phyloP scores from a whole-genome alignment of 805 yeast species.

The Nakazawaea pomicola region DNA sequence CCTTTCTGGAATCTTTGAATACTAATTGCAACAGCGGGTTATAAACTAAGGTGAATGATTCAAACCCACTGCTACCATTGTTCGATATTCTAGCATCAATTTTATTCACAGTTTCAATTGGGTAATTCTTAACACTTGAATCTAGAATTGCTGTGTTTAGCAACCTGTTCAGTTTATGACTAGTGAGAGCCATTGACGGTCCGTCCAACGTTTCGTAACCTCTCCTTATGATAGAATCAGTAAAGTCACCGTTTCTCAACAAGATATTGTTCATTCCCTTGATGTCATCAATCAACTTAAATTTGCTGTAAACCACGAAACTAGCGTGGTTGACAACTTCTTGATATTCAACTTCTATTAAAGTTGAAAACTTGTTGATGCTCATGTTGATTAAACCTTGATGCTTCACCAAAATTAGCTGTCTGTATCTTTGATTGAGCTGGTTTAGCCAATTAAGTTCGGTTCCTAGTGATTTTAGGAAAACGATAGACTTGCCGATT shows the following conservation, averaged over 20 bases:
- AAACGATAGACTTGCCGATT: constrained; percentile 69
- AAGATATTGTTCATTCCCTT: constrained; percentile 60
- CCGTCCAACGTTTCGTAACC: constrained; percentile 50
- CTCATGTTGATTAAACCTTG: constrained; percentile 30
- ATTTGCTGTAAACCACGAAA: constrained; percentile 41
- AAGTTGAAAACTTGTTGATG: constrained; percentile 22
- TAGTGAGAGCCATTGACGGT: constrained; percentile 58
- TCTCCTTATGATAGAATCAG: constrained; percentile 55
- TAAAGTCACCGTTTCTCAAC: constrained; percentile 77
- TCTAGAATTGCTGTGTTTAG: constrained; percentile 58
- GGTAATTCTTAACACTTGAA: constrained; percentile 42
- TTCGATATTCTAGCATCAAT: constrained; percentile 83
- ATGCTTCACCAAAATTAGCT: constrained; percentile 9
- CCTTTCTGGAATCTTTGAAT: constrained; percentile 40
- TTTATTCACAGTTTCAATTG: constrained; percentile 38
- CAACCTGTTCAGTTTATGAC: constrained; percentile 60
- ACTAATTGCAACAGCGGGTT: constrained; percentile 41
- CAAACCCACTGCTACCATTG: constrained; percentile 80
- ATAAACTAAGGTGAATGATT: constrained; percentile 85
- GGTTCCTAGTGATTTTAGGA: constrained; percentile 58
- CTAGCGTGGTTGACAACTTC: constrained; percentile 53
- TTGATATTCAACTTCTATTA: constrained; percentile 39
- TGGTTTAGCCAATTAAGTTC: constrained; percentile 61
- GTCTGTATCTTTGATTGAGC: constrained; percentile 26
- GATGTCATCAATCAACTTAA: constrained; percentile 49